These are phyloP conservation scores for Mycena haematopus DNA, from an alignment of 768 basidiomycete species.

Conservation along the genomic window DNA sequence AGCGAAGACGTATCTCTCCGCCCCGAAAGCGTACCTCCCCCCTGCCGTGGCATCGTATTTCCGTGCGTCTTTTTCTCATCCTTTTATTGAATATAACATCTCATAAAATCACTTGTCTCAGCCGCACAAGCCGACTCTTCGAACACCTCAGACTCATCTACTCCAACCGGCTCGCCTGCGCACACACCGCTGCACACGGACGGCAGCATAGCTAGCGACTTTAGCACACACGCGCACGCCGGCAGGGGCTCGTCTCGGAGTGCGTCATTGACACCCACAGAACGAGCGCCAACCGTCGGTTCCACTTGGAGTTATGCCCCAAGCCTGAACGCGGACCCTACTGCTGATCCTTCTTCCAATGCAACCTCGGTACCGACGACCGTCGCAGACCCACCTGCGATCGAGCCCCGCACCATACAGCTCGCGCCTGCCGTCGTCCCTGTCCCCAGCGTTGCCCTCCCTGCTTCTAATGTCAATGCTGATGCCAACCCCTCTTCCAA, in stretches of 20 bases:
- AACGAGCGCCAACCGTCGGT: too few species aligned
- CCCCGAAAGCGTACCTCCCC: slow-evolving; percentile 9
- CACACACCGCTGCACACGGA: slow-evolving; percentile 2
- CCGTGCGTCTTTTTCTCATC: slow-evolving; percentile 5
- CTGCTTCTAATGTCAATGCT: background rate
- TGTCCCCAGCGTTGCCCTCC: background rate
- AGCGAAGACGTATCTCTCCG: slow-evolving; percentile 9
- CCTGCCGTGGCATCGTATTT: slow-evolving; percentile 17
- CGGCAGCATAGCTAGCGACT: slow-evolving; percentile 9
- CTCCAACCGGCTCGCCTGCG: background rate
- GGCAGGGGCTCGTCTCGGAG: slow-evolving; percentile 10
- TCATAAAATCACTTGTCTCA: background rate
- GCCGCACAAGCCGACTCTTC: background rate
- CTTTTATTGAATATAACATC: background rate
- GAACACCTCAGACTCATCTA: background rate
- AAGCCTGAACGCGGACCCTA: too few species aligned
- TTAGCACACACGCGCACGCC: slow-evolving; percentile 23
- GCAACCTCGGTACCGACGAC: too few species aligned
- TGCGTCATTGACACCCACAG: background rate
- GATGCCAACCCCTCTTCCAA: background rate
- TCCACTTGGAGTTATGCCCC: too few species aligned
- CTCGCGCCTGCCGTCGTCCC: background rate
- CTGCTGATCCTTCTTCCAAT: too few species aligned
- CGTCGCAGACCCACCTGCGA: too few species aligned
- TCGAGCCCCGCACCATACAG: too few species aligned